Evolutionary conservation across 75 land plant genomes (phyloP), one percentile per base, ranked within the genome.

Genomic region (Picea glauca): DNA sequence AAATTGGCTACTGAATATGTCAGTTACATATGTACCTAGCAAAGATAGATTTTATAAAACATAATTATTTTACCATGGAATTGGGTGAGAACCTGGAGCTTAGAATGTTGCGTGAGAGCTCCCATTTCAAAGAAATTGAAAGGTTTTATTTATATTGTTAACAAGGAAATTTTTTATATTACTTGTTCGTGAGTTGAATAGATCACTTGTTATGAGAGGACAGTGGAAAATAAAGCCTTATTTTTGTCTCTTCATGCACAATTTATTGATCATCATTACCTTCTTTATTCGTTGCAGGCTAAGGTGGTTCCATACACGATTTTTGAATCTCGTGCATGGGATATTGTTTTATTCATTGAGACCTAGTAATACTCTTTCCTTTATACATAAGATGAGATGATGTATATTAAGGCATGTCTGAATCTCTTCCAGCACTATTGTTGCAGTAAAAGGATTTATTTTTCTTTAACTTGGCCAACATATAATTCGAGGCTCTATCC

Each of bases 271-370:
- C 68, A 32, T 32, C 13, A 40, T 68, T 68, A 46, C 21, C 5
- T 60, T 30, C 30, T 13, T 67, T 31, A 17, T 73, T 50, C 8
- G 11, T 33, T 23, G n/a, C 84, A 86, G 90, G 92, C 83, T 40
- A n/a, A 9, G 14, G 72, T 80, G 15, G 76, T 33, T 26, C 13
- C 78, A 8, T 83, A 86, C 78, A 46, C 9, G 13, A 18, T 57
- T 9, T n/a, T 30, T 18, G 65, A 76, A 13, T 85, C 84, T 70
- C 89, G 97, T 35, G 92, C 94, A 17, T 89, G 89, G 82, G 78
- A 94, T 23, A 86, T 96, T 58, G 84, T 94, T 38, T 85, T 88
- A 21, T 94, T 96, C 75, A 75, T 87, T 3, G 82, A 86, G 21
- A 86, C 72, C 9, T 68, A 50, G 72, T 68, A 68, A 68, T 17